These are phyloP conservation scores for Coemansia sp. DNA, from an alignment of 192 early-diverging fungal genomes.

Conservation along the genomic window DNA sequence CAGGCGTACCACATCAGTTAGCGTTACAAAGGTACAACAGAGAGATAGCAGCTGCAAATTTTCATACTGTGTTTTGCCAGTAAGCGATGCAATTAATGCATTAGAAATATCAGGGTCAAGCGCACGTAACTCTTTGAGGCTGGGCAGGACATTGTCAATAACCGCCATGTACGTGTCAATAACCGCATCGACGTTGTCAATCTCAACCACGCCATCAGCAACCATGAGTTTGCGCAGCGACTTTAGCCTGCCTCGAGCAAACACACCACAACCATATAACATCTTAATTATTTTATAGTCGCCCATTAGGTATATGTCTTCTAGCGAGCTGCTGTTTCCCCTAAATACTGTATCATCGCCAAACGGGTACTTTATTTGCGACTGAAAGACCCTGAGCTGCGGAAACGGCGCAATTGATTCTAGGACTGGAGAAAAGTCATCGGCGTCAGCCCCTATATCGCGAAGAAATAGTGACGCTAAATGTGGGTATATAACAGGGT, in stretches of 20 bases:
- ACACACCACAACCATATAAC: not conserved
- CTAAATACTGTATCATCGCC: constrained; percentile 9
- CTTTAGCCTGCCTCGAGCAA: constrained; percentile 6
- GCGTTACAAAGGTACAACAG: not conserved
- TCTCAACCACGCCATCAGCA: constrained; percentile 2
- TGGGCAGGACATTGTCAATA: constrained; percentile 3
- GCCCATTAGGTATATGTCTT: not conserved
- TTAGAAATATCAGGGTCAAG: constrained; percentile 3
- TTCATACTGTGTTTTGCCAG: not conserved
- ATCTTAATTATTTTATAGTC: constrained; percentile 7
- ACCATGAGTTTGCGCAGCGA: constrained; percentile 1
- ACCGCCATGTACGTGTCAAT: constrained; percentile 7
- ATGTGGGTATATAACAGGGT: constrained; percentile 1
- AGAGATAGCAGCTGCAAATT: constrained; percentile 7
- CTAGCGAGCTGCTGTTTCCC: constrained; percentile 2
- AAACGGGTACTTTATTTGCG: not conserved
- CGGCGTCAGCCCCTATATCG: not conserved
- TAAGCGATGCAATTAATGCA: constrained; percentile 2
- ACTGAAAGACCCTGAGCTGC: constrained; percentile 2
- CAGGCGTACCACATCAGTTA: constrained; percentile 4
- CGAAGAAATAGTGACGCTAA: not conserved
- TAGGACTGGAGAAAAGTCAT: not conserved
- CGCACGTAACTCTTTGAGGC: not conserved
- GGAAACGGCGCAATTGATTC: not conserved
- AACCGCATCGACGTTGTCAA: constrained; percentile 1